phyloP scores from a whole-genome alignment of 164 flowering plant species.

The Magnolia officinalis region DNA sequence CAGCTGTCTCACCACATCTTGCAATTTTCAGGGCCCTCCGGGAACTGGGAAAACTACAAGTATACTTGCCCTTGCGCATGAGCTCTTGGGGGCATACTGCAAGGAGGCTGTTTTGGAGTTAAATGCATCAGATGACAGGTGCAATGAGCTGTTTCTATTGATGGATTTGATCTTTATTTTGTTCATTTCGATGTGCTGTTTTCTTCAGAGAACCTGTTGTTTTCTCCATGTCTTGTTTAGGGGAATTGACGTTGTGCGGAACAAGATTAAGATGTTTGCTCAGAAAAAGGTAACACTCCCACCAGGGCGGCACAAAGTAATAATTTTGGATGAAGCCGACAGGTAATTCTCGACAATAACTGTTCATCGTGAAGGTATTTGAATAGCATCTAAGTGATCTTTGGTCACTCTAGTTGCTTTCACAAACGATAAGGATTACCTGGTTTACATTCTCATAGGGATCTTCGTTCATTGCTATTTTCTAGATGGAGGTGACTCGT shows the following conservation, averaged over 20 bases:
- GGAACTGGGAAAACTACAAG: constrained; percentile 98
- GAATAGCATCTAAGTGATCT: neutral
- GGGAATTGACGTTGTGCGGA: constrained; percentile 97
- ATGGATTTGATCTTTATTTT: neutral
- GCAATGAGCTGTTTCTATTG: neutral
- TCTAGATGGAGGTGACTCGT: too few species aligned
- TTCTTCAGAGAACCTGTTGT: neutral
- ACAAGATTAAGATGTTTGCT: constrained; percentile 99
- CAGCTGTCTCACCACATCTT: neutral
- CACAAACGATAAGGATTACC: neutral
- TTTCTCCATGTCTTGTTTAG: constrained; percentile 26
- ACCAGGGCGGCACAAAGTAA: constrained; percentile 83
- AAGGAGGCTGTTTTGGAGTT: constrained; percentile 94
- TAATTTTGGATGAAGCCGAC: constrained; percentile 95
- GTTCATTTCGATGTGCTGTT: neutral
- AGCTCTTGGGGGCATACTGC: constrained; percentile 77
- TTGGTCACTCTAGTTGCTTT: neutral
- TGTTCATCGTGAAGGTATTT: neutral
- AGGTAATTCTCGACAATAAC: constrained; percentile 42
- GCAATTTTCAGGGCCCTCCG: constrained; percentile 76
- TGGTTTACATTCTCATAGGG: too few species aligned
- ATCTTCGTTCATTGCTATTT: too few species aligned
- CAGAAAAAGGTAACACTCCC: constrained; percentile 94
- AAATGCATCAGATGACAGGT: constrained; percentile 99
- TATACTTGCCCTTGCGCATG: constrained; percentile 94